A percentile compares a stretch with the other conserved stretches of the same genome.
Evolutionary conservation across 352 stramenopile genomes (phyloP).

Genomic region (Peronosclerospora sorghi): DNA sequence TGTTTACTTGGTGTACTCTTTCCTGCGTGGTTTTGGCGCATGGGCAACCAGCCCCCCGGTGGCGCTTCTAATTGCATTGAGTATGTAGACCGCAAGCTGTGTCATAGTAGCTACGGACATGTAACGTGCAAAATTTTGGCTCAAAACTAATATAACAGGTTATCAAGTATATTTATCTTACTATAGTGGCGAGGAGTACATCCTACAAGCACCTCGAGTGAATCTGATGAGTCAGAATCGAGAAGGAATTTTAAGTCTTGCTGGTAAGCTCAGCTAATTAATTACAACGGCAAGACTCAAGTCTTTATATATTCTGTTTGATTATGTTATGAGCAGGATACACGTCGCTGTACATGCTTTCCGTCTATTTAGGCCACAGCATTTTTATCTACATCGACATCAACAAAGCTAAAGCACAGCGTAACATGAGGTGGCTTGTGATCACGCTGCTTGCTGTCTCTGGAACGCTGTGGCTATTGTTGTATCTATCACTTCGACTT

Average conservation of each 20-base stretch:
- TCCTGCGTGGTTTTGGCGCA: constrained; percentile 38
- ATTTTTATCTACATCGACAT: constrained; percentile 60
- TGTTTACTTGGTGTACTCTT: constrained; percentile 62
- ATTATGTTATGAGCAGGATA: constrained; percentile 63
- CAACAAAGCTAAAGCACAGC: constrained; percentile 43
- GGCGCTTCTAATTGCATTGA: constrained; percentile 29
- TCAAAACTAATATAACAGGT: constrained; percentile 17
- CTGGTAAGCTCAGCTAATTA: constrained; percentile 21
- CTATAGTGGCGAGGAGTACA: constrained; percentile 62
- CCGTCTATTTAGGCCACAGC: constrained; percentile 44
- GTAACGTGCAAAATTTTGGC: background rate
- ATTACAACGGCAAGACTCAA: background rate
- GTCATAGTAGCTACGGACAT: no score
- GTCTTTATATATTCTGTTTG: background rate
- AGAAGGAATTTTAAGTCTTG: constrained; percentile 90
- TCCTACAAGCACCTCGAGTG: constrained; percentile 54
- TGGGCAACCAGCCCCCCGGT: constrained; percentile 32
- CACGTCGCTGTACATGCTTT: constrained; percentile 79
- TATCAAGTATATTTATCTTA: constrained; percentile 81
- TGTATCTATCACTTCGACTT: constrained; percentile 43
- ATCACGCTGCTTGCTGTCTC: constrained; percentile 30
- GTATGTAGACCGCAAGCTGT: constrained; percentile 10
- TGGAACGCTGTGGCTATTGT: constrained; percentile 35
- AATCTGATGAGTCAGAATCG: constrained; percentile 89
- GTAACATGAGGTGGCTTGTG: constrained; percentile 54